Evolutionary conservation across 1,139 yeast genomes (phyloP).

Genomic region (Pichia sp.): DNA sequence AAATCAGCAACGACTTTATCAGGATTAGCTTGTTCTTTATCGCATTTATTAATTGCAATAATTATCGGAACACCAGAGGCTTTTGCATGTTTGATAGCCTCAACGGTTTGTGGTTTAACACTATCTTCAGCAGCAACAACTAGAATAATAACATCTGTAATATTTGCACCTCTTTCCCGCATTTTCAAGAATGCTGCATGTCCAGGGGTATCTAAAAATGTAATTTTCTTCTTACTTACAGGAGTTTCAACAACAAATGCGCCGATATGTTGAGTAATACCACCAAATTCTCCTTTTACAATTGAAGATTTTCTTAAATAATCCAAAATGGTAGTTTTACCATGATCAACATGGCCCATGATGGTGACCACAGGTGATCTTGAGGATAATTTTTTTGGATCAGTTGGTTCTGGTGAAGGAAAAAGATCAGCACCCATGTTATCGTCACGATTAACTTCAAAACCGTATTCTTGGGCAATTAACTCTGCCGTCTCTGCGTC

Average conservation of each 20-base stretch:
- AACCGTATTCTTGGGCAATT: slow-evolving; percentile 85
- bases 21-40: slow-evolving; percentile 66
- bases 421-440: slow-evolving; percentile 60
- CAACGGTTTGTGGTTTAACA: slow-evolving; percentile 95
- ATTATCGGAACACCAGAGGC: slow-evolving; percentile 79
- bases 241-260: slow-evolving; percentile 87
- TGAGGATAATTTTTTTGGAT: slow-evolving; percentile 39
- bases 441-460: slow-evolving; percentile 55
- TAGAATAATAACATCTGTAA: slow-evolving; percentile 85
- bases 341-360: slow-evolving; percentile 99
- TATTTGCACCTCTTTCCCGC: slow-evolving; percentile 94
- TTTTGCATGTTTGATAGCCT: slow-evolving; percentile 90
- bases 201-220: slow-evolving; percentile 96
- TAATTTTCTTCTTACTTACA: slow-evolving; percentile 64
- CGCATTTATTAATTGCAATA: slow-evolving; percentile 91
- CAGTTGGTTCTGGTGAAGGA: slow-evolving; percentile 38
- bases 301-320: slow-evolving; percentile 76
- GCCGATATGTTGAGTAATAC: slow-evolving; percentile 97
- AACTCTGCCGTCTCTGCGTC: slow-evolving; percentile 82
- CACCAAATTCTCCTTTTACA: slow-evolving; percentile 86
- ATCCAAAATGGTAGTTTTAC: slow-evolving; percentile 91
- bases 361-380: slow-evolving; percentile 95
- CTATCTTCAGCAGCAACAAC: slow-evolving; percentile 99
- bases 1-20: slow-evolving; percentile 74
- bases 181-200: slow-evolving; percentile 95